Conservation (phyloP, 352 stramenopile genomes). For the Globisporangium uncinulatum region DNA sequence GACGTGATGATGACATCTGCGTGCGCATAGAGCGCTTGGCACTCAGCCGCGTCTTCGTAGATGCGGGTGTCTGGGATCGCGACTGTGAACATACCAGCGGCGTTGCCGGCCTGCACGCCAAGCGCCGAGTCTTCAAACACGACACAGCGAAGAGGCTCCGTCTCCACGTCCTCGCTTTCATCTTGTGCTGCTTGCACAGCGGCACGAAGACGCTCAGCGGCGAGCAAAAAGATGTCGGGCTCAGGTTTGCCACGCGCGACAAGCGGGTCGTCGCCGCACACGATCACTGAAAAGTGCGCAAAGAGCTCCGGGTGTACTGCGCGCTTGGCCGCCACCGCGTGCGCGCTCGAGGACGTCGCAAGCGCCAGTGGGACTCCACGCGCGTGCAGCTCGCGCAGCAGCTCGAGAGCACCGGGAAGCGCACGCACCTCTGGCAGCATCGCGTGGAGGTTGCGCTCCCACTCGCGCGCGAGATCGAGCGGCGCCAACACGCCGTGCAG, state of each 20-base stretch:
- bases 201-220: conserved; percentile 46
- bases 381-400: conserved; percentile 39
- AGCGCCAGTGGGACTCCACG: conserved; percentile 57
- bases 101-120: conserved; percentile 55
- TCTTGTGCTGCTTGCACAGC: conserved; percentile 7
- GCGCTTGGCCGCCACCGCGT: conserved; percentile 62
- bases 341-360: conserved; percentile 62
- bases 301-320: conserved; percentile 67
- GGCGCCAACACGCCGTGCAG: conserved; percentile 38
- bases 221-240: conserved; percentile 77
- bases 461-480: conserved; percentile 52
- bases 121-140: conserved; percentile 78
- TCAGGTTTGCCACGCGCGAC: conserved; percentile 68
- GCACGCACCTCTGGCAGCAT: conserved; percentile 51
- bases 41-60: conserved; percentile 39
- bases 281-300: conserved; percentile 64
- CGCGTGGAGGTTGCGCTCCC: conserved; percentile 49
- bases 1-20: conserved; percentile 62
- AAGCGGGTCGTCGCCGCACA: conserved; percentile 68
- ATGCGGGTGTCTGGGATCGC: conserved; percentile 67
- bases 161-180: conserved; percentile 11
- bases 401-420: conserved; percentile 45
- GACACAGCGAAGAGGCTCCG: conserved; percentile 32
- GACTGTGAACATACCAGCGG: conserved; percentile 63
- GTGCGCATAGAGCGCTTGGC: conserved; percentile 38